phyloP scores from a whole-genome alignment of 805 yeast genomes.

The Saturnispora diversa region DNA sequence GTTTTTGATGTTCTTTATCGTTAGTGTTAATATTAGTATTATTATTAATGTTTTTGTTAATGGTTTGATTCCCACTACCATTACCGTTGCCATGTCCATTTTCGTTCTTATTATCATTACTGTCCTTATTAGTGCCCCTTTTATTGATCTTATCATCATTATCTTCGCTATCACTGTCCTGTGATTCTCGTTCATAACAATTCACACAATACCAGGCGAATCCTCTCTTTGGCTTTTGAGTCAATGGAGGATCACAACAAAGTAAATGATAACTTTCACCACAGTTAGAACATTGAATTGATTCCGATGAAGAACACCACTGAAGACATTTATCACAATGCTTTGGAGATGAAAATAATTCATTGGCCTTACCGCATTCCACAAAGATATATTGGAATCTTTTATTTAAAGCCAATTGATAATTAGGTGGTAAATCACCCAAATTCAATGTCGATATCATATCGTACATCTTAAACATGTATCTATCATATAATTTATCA shows the following conservation, averaged over 20 bases:
- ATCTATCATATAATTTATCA: slow-evolving; percentile 76
- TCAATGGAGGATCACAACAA: slow-evolving; percentile 79
- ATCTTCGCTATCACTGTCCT: slow-evolving; percentile 23
- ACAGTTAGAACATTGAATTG: slow-evolving; percentile 78
- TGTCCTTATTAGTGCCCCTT: background rate
- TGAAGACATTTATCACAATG: slow-evolving; percentile 72
- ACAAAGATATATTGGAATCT: slow-evolving; percentile 68
- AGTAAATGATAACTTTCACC: slow-evolving; percentile 62
- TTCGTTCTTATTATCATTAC: background rate
- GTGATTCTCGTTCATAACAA: slow-evolving; percentile 57
- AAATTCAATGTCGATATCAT: slow-evolving; percentile 57
- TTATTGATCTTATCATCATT: background rate
- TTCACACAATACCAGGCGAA: slow-evolving; percentile 85
- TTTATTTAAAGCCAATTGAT: slow-evolving; percentile 52
- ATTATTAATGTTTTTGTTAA: background rate
- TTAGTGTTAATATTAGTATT: no score
- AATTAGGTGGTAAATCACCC: slow-evolving; percentile 50
- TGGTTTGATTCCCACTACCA: background rate
- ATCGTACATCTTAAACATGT: slow-evolving; percentile 76
- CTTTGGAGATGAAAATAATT: slow-evolving; percentile 53
- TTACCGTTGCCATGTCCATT: slow-evolving; percentile 12
- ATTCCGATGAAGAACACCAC: slow-evolving; percentile 73
- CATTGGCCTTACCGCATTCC: slow-evolving; percentile 59
- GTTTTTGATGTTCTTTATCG: no score
- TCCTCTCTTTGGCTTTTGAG: slow-evolving; percentile 74